These are phyloP conservation scores for Acorus gramineus DNA, from an alignment of 106 monocot genomes.

Conservation along the genomic window DNA sequence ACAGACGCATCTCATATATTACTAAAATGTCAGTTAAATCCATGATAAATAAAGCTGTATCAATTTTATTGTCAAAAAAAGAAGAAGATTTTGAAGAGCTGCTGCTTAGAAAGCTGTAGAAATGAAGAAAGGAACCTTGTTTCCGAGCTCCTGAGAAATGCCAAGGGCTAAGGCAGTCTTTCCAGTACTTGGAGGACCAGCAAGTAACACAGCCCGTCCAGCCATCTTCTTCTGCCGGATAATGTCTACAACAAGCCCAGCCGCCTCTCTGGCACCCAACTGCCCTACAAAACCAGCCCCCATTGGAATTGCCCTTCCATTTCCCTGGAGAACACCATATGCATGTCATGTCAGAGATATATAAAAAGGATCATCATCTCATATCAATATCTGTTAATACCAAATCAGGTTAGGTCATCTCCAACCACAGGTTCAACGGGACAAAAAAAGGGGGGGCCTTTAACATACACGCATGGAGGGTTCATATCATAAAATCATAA, in stretches of 20 bases:
- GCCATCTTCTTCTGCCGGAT: conserved; percentile 99
- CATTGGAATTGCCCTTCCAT: conserved; percentile 57
- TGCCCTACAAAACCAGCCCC: conserved; percentile 93
- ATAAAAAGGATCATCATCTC: too few species aligned
- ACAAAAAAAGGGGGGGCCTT: too few species aligned
- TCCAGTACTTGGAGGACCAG: conserved; percentile 90
- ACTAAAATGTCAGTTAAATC: too few species aligned
- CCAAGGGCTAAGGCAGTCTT: conserved; percentile 98
- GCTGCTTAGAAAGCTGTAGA: neutral
- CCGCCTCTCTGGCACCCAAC: conserved; percentile 69
- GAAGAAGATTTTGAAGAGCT: too few species aligned
- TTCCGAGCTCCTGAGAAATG: conserved; percentile 88
- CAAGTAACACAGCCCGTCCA: conserved; percentile 78
- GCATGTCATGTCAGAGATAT: too few species aligned
- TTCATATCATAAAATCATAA: conserved; percentile 1
- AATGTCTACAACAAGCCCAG: conserved; percentile 94
- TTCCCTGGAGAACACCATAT: conserved; percentile 21
- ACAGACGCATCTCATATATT: too few species aligned
- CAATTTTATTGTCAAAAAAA: too few species aligned
- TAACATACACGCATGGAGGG: too few species aligned
- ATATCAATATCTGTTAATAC: too few species aligned
- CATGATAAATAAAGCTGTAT: too few species aligned
- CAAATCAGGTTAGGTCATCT: too few species aligned
- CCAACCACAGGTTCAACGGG: too few species aligned
- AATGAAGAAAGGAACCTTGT: conserved; percentile 45